Evolutionary conservation across 2,329 filamentous ascomycete species (phyloP), one percentile per base, ranked within the genome.

Genomic region (Fonsecaea multimorphosa): DNA sequence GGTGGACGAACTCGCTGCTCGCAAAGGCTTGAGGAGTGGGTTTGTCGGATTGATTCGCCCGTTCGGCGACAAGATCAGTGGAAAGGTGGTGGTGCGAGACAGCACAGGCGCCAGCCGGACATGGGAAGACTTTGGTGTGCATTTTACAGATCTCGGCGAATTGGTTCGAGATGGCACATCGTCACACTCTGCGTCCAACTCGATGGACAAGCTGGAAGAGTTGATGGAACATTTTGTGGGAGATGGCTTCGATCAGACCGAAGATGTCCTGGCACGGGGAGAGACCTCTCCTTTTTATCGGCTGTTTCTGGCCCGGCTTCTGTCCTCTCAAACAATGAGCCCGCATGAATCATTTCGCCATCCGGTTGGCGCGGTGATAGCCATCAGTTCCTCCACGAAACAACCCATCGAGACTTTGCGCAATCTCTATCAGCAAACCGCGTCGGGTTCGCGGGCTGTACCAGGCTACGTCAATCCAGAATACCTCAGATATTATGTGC

Each of bases 281-380:
- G 71, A 72, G 38, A 85, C 89, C 0, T 93, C 91, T 11, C 90
- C 91, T 0, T 93, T 96, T 76, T 96, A 96, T 78, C 87, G 89
- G 38, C 80, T 97, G 7, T 98, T 96, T 75, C 79, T 99, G 54
- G 87, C 92, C 32, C 88, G 93, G 58, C 77, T 99, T 44, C 81
- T 99, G 8, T 97, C 93, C 0, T 89, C 90, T 14, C 81, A 94
- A 46, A 87, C 91, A 0, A 80, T 96, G 52, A 87, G 89, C 2
- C 88, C 93, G 0, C 93, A 97, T 73, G 95, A 99, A 79, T 95
- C 95, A 0, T 97, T 98, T 78, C 87, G 91, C 4, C 95, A 99
- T 76, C 95, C 96, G 0, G 94, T 98, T 24, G 93, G 94, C 5
- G 94, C 93, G 74, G 88, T 99, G 46, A 94, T 98, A 76, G 93